Conservation (phyloP, 345 rosid genomes). For the Lepidium aucheri region DNA sequence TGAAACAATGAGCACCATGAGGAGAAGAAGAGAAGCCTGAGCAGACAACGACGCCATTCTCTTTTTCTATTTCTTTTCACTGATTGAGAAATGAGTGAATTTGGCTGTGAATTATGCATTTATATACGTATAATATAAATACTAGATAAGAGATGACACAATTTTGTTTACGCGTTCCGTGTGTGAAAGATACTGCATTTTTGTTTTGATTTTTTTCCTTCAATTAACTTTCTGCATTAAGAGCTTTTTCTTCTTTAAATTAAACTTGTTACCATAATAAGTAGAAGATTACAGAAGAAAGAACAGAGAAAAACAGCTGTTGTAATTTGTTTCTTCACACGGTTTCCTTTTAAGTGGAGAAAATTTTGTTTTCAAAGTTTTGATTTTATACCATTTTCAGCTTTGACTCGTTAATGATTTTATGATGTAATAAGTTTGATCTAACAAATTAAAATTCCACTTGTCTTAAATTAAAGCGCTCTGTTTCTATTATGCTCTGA, state of each 20-base stretch:
- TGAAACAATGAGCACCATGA: neutral
- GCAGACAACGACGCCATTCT: constrained; percentile 15
- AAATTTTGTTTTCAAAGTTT: neutral
- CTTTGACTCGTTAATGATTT: neutral
- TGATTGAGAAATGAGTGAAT: neutral
- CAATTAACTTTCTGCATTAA: neutral
- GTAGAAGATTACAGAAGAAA: neutral
- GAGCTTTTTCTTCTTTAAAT: neutral
- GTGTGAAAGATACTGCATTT: neutral
- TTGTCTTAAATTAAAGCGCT: neutral
- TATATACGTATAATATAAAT: no score
- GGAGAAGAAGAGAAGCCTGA: neutral
- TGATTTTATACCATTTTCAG: neutral
- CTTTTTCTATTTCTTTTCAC: neutral
- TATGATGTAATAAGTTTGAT: neutral
- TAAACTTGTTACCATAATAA: neutral
- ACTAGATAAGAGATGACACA: neutral
- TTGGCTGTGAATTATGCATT: neutral
- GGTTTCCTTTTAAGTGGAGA: constrained; percentile 1
- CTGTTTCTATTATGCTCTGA: neutral
- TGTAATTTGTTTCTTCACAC: neutral
- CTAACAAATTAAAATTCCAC: neutral
- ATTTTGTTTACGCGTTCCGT: neutral
- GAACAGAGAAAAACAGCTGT: neutral
- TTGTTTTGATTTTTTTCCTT: neutral